These are phyloP conservation scores for Ophiocordyceps camponoti-floridani DNA, from an alignment of 2,329 filamentous ascomycete genomes.

Conservation along the genomic window DNA sequence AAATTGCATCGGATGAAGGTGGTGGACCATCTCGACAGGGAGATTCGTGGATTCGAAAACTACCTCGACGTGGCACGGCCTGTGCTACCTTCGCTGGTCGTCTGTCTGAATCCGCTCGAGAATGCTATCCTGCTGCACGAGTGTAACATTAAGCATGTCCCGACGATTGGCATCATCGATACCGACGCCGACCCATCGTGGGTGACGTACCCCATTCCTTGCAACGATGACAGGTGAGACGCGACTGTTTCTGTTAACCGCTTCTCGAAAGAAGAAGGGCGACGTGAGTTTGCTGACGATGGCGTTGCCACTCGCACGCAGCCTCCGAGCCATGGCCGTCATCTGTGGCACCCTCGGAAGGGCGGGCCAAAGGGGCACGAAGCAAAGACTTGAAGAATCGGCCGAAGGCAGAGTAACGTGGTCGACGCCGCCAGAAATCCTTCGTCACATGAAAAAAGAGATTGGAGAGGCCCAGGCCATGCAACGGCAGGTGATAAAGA, in stretches of 20 bases:
- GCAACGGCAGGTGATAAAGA: constrained; percentile 18
- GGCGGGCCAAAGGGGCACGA: constrained; percentile 63
- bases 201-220: constrained; percentile 92
- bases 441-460: constrained; percentile 18
- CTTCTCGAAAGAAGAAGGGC: neutral
- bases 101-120: constrained; percentile 83
- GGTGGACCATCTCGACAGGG: constrained; percentile 55
- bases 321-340: constrained; percentile 63
- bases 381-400: constrained; percentile 45
- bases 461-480: constrained; percentile 11
- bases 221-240: constrained; percentile 79
- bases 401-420: constrained; percentile 45
- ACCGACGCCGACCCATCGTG: constrained; percentile 83
- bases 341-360: constrained; percentile 74
- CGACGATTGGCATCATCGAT: constrained; percentile 88
- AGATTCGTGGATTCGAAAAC: constrained; percentile 41
- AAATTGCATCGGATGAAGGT: constrained; percentile 50
- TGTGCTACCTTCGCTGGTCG: constrained; percentile 73
- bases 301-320: constrained; percentile 15
- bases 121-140: constrained; percentile 84
- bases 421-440: constrained; percentile 27
- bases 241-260: neutral
- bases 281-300: neutral
- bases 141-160: constrained; percentile 73
- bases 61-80: constrained; percentile 45